Percentiles rank a stretch among this genome's conserved stretches.
phyloP scores from a whole-genome alignment of 768 basidiomycete species.

The Tylopilus vinaceipallidus region DNA sequence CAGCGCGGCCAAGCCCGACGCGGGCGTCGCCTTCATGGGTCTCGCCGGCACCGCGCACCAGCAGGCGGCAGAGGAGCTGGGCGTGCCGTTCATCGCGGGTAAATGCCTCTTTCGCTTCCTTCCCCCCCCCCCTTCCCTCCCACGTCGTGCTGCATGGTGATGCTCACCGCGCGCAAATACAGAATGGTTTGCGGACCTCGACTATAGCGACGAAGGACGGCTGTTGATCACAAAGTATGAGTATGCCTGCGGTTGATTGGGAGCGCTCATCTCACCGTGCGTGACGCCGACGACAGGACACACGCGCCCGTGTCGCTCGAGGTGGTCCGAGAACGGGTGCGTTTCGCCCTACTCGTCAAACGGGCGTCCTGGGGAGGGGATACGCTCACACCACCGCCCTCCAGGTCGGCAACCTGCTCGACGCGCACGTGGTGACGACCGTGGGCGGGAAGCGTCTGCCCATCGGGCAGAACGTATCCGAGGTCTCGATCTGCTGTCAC shows the following conservation, averaged over 20 bases:
- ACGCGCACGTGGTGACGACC: constrained; percentile 47
- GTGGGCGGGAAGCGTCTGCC: constrained; percentile 39
- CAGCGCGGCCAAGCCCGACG: constrained; percentile 17
- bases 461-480: constrained; percentile 41
- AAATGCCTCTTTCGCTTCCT: not conserved
- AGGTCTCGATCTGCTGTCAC: constrained; percentile 64
- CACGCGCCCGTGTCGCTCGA: constrained; percentile 47
- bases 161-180: not conserved
- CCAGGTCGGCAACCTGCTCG: constrained; percentile 47
- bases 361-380: too few relatives aligned
- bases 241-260: too few relatives aligned
- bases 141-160: not conserved
- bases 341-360: too few relatives aligned
- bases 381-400: not conserved
- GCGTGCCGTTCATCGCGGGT: constrained; percentile 64
- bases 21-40: constrained; percentile 54
- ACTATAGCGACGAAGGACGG: constrained; percentile 55
- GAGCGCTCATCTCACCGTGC: too few relatives aligned
- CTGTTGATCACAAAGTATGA: constrained; percentile 60
- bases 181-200: constrained; percentile 71
- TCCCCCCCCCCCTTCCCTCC: not conserved
- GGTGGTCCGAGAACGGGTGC: constrained; percentile 44
- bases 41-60: constrained; percentile 65
- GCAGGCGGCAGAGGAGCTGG: constrained; percentile 48
- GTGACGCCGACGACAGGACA: constrained; percentile 36